Base-by-base conservation (phyloP, 2,329 filamentous ascomycete species). In the Ilyonectria sp. region DNA sequence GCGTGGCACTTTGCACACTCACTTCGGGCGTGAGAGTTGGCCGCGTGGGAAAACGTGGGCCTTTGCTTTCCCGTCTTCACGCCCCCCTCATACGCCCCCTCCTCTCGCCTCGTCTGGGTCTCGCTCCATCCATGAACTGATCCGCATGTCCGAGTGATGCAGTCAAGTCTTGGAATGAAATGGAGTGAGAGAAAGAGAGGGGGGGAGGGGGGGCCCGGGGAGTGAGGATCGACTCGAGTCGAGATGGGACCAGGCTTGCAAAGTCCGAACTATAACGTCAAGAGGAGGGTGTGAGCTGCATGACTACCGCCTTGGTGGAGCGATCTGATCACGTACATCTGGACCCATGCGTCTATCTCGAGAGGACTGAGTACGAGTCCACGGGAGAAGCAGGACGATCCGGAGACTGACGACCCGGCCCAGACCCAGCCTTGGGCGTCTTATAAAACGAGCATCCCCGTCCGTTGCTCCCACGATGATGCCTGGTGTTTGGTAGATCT, bases 371-470 rank as follows among this genome's bases (percentile, higher is more conserved):
- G 56, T 56, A 60, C 63, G 56, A 65, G 15, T 31, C 29, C 17
- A 33, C 31, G 56, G 44, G 40, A 50, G 49, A 29, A 57, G 31
- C 9, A 26, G 9, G 43, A 50, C 3, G 19, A 35, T 15, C 26
- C 13, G 50, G 40, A 46, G 54, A 55, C 29, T 19, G 40, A 29
- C 33, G 52, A 13, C 33, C n/a, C 23, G 43, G 26, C 6, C 5
- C 29, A 53, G 6, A 29, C 7, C 40, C 15, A 23, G 46, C 43
- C 50, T 50, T 53, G 15, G 26, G 6, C n/a, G 19, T 49, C 19
- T 43, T 60, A 65, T 65, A 65, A 60, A 65, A 50, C 13, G 63
- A 60, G 21, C 49, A 55, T 54, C 63, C 62, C 63, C 63, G 56
- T 65, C 54, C 43, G 52, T 56, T 40, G 29, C 55, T 54, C 50